Percentiles rank a stretch among this genome's conserved stretches.
phyloP scores from a whole-genome alignment of 2,329 filamentous ascomycete genomes.

The Paecilomyces variotii region DNA sequence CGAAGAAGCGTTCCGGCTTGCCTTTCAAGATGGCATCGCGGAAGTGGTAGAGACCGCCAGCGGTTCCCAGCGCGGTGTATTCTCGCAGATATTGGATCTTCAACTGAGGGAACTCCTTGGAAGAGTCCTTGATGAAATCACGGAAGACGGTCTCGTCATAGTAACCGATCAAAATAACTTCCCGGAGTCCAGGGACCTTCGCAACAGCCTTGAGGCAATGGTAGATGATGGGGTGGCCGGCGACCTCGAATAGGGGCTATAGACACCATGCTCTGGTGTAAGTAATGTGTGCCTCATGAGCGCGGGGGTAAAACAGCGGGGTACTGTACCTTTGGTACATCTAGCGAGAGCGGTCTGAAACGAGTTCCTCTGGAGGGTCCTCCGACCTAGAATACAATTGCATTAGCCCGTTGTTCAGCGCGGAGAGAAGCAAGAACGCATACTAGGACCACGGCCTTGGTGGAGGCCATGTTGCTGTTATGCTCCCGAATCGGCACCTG shows the following conservation, averaged over 20 bases:
- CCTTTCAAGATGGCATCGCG: constrained; percentile 97
- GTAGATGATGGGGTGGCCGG: constrained; percentile 96
- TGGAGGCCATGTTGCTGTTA: constrained; percentile 47
- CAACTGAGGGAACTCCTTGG: constrained; percentile 76
- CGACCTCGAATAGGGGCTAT: constrained; percentile 94
- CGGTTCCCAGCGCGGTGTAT: constrained; percentile 92
- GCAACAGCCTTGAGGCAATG: constrained; percentile 90
- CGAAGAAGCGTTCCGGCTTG: constrained; percentile 88
- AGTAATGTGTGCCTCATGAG: not conserved
- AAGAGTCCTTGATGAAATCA: constrained; percentile 92
- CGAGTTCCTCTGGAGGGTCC: constrained; percentile 92
- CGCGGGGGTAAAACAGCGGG: not conserved
- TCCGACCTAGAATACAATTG: constrained; percentile 60
- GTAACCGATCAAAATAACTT: constrained; percentile 97
- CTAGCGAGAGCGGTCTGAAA: constrained; percentile 89
- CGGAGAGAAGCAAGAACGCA: constrained; percentile 14
- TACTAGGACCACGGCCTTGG: constrained; percentile 94
- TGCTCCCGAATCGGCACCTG: constrained; percentile 39
- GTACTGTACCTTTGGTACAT: constrained; percentile 72
- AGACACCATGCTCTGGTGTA: not conserved
- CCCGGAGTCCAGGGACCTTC: constrained; percentile 84
- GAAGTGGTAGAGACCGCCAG: constrained; percentile 97
- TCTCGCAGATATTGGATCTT: constrained; percentile 93
- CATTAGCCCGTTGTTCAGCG: constrained; percentile 9
- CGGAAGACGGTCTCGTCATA: constrained; percentile 96